Base-by-base conservation (phyloP, 1,139 yeast species). In the Pichia sp. region DNA sequence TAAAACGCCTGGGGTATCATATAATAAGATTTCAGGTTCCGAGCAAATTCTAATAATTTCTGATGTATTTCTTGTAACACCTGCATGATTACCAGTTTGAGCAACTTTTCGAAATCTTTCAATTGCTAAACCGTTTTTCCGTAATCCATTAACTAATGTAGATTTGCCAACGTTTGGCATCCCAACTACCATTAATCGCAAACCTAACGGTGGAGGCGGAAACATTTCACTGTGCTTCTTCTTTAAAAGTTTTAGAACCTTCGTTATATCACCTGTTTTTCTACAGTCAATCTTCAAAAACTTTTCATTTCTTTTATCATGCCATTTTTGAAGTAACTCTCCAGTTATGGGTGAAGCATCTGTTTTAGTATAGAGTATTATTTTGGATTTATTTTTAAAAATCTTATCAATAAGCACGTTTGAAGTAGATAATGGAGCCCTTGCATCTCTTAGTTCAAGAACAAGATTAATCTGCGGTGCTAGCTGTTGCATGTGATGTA, bases 91-190 rank as follows among this genome's bases (percentile, higher is more conserved):
- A 0, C 97, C 96, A 0, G 96, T 87, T 45, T 67, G 66, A 0
- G 96, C 97, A 2, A 87, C 97, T 57, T 84, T 84, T 29, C 41
- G 52, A 6, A 49, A 41, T 6, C 30, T 29, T 9, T 39, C 33
- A 6, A 31, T 11, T 23, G 41, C 34, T 44, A 69, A 62, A 2
- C 87, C 87, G 2, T 74, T 75, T 24, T 70, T 69, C 46, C 97
- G 66, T 42, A 92, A 66, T 0, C 83, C 73, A 59, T 92, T 92
- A 11, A 90, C 82, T 46, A 92, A 65, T 0, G 63, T 84, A n/a
- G 96, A 86, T 62, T 92, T 92, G 1, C 98, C 98, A n/a, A 89
- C 96, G 61, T 92, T 92, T 1, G 98, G 98, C 95, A 92, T 86
- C 0, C 98, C 98, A 10, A 85, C 80, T 40, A 92, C 78, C 70